Evolutionary conservation across 176 grass and related monocot genomes (phyloP).

Genomic region (Eleusine indica): DNA sequence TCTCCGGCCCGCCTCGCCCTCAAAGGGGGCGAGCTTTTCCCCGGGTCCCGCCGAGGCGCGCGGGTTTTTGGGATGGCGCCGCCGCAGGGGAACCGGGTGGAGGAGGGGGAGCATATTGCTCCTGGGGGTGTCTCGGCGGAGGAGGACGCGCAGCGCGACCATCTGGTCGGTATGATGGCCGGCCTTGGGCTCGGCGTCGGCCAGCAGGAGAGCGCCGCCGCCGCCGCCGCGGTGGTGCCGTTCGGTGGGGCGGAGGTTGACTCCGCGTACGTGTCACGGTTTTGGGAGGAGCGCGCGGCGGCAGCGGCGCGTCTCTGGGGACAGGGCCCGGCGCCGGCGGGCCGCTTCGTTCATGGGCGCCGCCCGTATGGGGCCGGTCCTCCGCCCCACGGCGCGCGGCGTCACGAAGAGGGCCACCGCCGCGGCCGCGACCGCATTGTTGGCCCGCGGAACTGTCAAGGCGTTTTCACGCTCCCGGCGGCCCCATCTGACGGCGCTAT

Average conservation of each 20-base stretch:
- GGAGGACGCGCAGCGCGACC: not conserved
- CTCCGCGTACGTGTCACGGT: not conserved
- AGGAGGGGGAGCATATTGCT: not conserved
- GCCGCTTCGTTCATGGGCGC: not conserved
- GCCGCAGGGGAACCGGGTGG: not conserved
- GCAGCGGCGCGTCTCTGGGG: too few relatives aligned
- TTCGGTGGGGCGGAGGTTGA: not conserved
- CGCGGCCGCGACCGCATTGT: too few relatives aligned
- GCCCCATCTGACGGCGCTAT: not conserved
- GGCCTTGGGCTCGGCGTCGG: not conserved
- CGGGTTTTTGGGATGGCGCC: conserved; percentile 18
- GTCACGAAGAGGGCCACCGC: not conserved
- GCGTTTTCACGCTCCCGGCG: not conserved
- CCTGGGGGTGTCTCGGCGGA: not conserved
- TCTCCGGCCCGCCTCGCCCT: not conserved
- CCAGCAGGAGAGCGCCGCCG: not conserved
- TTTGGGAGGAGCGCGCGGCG: not conserved
- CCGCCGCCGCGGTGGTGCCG: not conserved
- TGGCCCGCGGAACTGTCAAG: not conserved
- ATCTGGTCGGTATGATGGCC: not conserved
- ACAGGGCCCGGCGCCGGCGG: not conserved
- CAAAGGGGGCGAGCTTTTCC: not conserved
- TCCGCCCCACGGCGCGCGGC: too few relatives aligned
- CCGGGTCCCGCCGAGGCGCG: not conserved
- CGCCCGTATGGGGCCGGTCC: too few relatives aligned